Base-by-base conservation (phyloP, 2,329 filamentous ascomycete genomes). In the Karstenula rhodostoma region DNA sequence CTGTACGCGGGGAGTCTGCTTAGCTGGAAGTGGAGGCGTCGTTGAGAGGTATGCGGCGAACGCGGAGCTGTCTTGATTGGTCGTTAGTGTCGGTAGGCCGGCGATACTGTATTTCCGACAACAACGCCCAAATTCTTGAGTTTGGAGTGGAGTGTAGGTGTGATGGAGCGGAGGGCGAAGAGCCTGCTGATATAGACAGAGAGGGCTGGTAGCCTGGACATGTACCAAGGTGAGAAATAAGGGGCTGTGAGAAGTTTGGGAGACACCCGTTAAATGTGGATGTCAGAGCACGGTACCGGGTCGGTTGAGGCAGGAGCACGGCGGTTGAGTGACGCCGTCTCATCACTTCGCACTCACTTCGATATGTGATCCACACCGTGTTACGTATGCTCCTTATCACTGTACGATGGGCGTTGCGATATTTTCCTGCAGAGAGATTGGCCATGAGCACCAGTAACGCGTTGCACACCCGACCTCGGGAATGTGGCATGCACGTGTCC, bases 41-140 rank as follows among this genome's bases (percentile, higher is more conserved):
- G 48, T 49, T 19, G 27, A n/a, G 19, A 51, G 33, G 15, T 25
- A 23, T 32, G 33, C 48, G 48, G 50, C 50, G 23, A 22, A 29
- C 33, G 35, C 50, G 50, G 50, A 53, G 50, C 50, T 53, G 50
- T 43, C 50, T 35, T 43, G 23, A 53, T 53, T 43, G 13, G 50
- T 12, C 35, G n/a, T n/a, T 53, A 53, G 50, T 22, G 50, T 43
- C 50, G 50, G 50, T 5, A 13, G 42, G 2, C 9, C 33, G 48
- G 48, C 22, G 19, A 19, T 23, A 51, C 48, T 40, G n/a, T 37
- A 15, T 6, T 27, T 37, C 32, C 33, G 48, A 37, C 47, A 22
- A 49, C 47, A 32, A n/a, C 17, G 13, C 13, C 33, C 35, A 40
- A 40, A 17, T 40, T 40, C 35, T 17, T 17, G 35, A 17, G 7